Percentiles rank a stretch among this genome's conserved stretches.
These are phyloP conservation scores for Saccharomycopsis sp. DNA, from an alignment of 805 yeast genomes.

Conservation along the genomic window DNA sequence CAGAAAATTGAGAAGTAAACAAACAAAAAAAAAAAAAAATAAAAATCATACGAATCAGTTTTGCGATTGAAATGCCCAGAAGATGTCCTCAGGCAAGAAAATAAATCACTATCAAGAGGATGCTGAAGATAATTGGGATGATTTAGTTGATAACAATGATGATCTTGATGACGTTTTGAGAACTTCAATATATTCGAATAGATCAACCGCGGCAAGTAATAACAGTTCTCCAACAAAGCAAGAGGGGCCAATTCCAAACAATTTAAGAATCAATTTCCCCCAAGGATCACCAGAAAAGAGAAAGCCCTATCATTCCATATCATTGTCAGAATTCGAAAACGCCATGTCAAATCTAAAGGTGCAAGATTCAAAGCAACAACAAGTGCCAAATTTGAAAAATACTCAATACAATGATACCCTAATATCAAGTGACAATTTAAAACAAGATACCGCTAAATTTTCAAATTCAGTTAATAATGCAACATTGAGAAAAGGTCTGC, in stretches of 20 bases:
- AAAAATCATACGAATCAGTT: background rate
- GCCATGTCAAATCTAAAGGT: background rate
- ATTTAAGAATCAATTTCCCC: background rate
- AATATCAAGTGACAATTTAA: too few relatives aligned
- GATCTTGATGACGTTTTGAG: conserved; percentile 17
- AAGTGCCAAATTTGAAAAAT: background rate
- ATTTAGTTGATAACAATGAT: conserved; percentile 14
- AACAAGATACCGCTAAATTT: background rate
- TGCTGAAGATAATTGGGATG: conserved; percentile 20
- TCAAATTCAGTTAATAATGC: background rate
- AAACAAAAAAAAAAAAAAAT: too few relatives aligned
- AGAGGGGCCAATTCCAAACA: background rate
- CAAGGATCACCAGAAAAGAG: background rate
- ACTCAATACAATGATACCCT: too few relatives aligned
- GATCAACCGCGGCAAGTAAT: background rate
- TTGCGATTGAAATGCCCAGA: background rate
- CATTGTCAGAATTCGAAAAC: conserved; percentile 13
- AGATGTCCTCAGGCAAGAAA: background rate
- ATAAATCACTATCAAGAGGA: conserved; percentile 10
- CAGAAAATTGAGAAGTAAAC: too few relatives aligned
- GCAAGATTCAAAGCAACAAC: background rate
- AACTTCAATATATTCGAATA: conserved; percentile 15
- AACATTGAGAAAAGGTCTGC: background rate
- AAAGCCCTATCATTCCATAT: conserved; percentile 14
- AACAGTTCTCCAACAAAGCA: background rate